Percentiles rank a stretch among this genome's conserved stretches.
phyloP scores from a whole-genome alignment of 306 rosid genomes.

The Glycyrrhiza uralensis region DNA sequence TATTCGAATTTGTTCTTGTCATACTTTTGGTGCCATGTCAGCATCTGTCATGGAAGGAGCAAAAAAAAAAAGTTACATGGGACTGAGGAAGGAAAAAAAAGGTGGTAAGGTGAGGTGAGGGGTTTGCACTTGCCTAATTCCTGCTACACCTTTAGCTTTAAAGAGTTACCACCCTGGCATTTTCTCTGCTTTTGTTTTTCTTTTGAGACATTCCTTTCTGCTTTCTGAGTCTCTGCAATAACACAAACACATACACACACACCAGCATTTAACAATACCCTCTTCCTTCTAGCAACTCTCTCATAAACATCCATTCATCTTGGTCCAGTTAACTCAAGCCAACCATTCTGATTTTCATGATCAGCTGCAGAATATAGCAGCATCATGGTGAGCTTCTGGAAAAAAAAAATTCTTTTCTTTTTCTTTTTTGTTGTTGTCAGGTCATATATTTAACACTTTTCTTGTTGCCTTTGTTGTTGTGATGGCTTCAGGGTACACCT shows the following conservation, averaged over 20 bases:
- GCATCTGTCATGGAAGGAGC: conserved; percentile 49
- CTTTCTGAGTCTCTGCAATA: conserved; percentile 36
- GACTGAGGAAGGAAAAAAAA: conserved; percentile 27
- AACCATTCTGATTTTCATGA: conserved; percentile 44
- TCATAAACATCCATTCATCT: conserved; percentile 9
- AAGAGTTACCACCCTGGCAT: conserved; percentile 53
- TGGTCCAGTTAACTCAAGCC: conserved; percentile 14
- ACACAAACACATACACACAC: too few species aligned
- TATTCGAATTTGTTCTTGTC: neutral
- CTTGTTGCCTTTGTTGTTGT: neutral
- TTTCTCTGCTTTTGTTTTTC: conserved; percentile 45
- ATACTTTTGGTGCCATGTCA: conserved; percentile 49
- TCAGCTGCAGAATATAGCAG: conserved; percentile 32
- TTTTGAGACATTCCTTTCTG: conserved; percentile 50
- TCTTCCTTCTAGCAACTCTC: conserved; percentile 13
- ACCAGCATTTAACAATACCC: conserved; percentile 17
- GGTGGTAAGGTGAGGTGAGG: conserved; percentile 18
- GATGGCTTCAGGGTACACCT: conserved; percentile 74
- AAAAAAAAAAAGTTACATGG: conserved; percentile 38
- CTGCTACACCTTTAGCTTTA: conserved; percentile 48
- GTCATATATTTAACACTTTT: neutral
- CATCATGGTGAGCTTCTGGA: conserved; percentile 52
- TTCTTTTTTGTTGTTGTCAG: neutral
- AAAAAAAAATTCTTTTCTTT: neutral
- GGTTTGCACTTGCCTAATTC: conserved; percentile 3